These are phyloP conservation scores for Pestalotiopsis sp. DNA, from an alignment of 2,329 filamentous ascomycete genomes.

Conservation along the genomic window DNA sequence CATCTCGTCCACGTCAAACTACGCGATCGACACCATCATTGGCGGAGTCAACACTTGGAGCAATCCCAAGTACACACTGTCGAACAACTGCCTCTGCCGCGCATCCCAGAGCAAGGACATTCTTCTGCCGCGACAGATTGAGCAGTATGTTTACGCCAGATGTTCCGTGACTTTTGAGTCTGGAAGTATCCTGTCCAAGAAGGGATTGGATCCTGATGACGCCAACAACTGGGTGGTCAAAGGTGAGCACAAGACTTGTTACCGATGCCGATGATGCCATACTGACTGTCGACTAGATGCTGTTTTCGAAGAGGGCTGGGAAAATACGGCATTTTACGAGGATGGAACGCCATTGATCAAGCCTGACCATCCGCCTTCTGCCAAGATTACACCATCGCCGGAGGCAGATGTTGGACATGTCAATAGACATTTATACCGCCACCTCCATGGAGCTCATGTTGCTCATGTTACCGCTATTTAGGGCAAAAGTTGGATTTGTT, in stretches of 20 bases:
- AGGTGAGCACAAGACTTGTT: neutral
- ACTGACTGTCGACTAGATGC: neutral
- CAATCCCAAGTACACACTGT: neutral
- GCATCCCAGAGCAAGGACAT: neutral
- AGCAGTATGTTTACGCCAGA: neutral
- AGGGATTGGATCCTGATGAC: neutral
- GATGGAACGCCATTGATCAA: neutral
- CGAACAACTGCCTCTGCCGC: neutral
- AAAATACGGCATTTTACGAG: neutral
- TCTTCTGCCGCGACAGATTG: neutral
- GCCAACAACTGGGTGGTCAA: conserved; percentile 1
- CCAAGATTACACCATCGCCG: neutral
- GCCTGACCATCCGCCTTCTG: neutral
- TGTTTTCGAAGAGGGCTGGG: neutral
- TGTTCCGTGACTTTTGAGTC: neutral
- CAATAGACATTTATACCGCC: neutral
- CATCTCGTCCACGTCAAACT: neutral
- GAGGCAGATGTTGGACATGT: neutral
- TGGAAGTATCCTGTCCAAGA: neutral
- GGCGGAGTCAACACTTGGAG: neutral
- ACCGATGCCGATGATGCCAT: neutral
- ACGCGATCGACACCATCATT: neutral
- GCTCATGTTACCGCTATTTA: neutral
- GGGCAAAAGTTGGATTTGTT: too few relatives aligned
- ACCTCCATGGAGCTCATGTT: neutral